Evolutionary conservation across 306 rosid species (phyloP), one percentile per base, ranked within the genome.

Genomic region (Neltuma alba): DNA sequence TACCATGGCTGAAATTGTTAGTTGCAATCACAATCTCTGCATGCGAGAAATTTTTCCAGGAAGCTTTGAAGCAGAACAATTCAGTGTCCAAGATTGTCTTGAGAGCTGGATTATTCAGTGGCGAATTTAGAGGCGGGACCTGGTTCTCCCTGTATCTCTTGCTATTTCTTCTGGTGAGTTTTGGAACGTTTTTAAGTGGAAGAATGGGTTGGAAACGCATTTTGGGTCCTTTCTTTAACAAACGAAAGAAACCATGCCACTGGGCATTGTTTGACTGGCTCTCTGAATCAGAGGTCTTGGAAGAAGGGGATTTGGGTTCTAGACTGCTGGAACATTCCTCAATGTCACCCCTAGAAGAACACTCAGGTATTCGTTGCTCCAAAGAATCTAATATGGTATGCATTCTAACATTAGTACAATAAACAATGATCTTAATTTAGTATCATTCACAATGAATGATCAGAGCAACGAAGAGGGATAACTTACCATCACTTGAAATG

Each of bases 1-100:
- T 66, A 95, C 99, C 97, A 21, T 65, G 81, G 86, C 92, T 88
- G 75, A 92, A 95, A 86, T 92, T 76, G 84, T 87, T 25, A 78
- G 92, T 89, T 38, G 99, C 98, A 5, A 80, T 77, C 78, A 73
- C 74, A 25, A 95, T 86, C 76, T 95, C 94, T 1, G 87, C 30
- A 28, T 92, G 82, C 7, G 93, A 58, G 87, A 89, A 95, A 73
- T 90, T 92, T 80, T 80, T 95, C 99, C 99, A 95, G 9, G 95
- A 89, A 75, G 98, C 83, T 84, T 88, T 95, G 77, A 95, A 90
- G 89, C 83, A 84, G 83, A 83, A 60, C 48, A 92, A 82, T 37
- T 86, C 86, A 41, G 85, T 5, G 20, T 91, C 97, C 16, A 92
- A 78, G 58, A 89, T 78, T 34, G 91, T 66, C 62, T 45, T 80